Evolutionary conservation across 441 rosid species (phyloP).

Genomic region (Melastoma candidum): DNA sequence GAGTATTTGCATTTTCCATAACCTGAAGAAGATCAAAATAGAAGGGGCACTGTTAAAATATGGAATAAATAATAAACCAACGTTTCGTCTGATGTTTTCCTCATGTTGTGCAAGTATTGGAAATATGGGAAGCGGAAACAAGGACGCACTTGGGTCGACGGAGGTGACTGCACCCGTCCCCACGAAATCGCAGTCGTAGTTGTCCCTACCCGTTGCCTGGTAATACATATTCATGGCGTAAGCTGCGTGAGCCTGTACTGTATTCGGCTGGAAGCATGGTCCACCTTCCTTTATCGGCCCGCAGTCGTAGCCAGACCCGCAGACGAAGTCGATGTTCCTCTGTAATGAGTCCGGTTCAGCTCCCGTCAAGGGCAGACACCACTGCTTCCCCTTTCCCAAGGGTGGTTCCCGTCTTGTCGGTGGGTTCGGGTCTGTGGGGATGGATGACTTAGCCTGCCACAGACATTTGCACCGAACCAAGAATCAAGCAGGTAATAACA

Average conservation of each 20-base stretch:
- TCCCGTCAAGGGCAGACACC: slow-evolving; percentile 38
- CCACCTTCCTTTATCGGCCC: too few relatives aligned
- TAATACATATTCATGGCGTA: slow-evolving; percentile 63
- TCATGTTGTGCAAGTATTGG: too few relatives aligned
- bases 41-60: neutral
- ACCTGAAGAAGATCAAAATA: slow-evolving; percentile 21
- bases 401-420: slow-evolving; percentile 7
- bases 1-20: slow-evolving; percentile 37
- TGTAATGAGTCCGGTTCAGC: slow-evolving; percentile 44
- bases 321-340: slow-evolving; percentile 58
- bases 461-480: slow-evolving; percentile 9
- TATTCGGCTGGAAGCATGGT: slow-evolving; percentile 27
- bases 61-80: too few relatives aligned
- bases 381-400: slow-evolving; percentile 18
- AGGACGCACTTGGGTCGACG: slow-evolving; percentile 30
- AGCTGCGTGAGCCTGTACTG: slow-evolving; percentile 55
- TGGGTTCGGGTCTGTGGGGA: slow-evolving; percentile 28
- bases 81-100: too few relatives aligned
- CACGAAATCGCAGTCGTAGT: slow-evolving; percentile 42
- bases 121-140: too few relatives aligned
- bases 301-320: slow-evolving; percentile 38
- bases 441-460: slow-evolving; percentile 43
- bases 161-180: slow-evolving; percentile 36
- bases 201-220: slow-evolving; percentile 37
- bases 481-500: slow-evolving; percentile 9